Conservation (phyloP, 768 basidiomycete genomes). For the Pholiota microspora region DNA sequence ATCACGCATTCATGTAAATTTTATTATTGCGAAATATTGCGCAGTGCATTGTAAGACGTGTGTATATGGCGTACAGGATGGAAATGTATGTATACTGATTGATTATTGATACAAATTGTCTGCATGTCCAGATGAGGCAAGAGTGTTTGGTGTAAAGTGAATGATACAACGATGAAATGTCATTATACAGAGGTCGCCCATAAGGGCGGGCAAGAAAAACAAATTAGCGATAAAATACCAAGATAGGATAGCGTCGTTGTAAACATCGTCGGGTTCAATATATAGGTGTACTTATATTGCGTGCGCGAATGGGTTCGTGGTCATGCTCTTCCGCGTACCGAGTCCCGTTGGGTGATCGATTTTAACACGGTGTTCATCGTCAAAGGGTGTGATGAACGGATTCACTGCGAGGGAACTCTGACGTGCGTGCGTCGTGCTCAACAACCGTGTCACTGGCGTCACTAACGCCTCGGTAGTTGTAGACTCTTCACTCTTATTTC, state of each 20-base stretch:
- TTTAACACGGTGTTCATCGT: conserved; percentile 54
- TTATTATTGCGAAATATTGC: too few relatives aligned
- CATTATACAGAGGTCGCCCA: neutral
- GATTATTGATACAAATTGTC: conserved; percentile 12
- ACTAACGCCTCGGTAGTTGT: conserved; percentile 1
- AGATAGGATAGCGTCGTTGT: too few relatives aligned
- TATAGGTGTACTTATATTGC: conserved; percentile 17
- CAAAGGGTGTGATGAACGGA: conserved; percentile 80
- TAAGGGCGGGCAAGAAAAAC: neutral
- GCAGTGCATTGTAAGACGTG: too few relatives aligned
- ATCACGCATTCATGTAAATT: neutral
- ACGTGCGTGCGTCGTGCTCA: conserved; percentile 42
- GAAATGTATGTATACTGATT: neutral
- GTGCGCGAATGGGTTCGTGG: conserved; percentile 49
- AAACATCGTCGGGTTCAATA: neutral
- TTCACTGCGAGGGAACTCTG: conserved; percentile 34
- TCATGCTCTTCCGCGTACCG: conserved; percentile 41
- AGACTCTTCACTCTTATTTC: conserved; percentile 5
- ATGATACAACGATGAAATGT: too few relatives aligned
- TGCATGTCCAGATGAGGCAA: conserved; percentile 21
- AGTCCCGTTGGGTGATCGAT: conserved; percentile 23
- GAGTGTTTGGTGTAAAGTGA: conserved; percentile 5
- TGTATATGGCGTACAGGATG: too few relatives aligned
- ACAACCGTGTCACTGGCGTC: conserved; percentile 43
- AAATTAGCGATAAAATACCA: too few relatives aligned